phyloP scores from a whole-genome alignment of 2,329 filamentous ascomycete genomes.

The Arthrobotrys iridis region DNA sequence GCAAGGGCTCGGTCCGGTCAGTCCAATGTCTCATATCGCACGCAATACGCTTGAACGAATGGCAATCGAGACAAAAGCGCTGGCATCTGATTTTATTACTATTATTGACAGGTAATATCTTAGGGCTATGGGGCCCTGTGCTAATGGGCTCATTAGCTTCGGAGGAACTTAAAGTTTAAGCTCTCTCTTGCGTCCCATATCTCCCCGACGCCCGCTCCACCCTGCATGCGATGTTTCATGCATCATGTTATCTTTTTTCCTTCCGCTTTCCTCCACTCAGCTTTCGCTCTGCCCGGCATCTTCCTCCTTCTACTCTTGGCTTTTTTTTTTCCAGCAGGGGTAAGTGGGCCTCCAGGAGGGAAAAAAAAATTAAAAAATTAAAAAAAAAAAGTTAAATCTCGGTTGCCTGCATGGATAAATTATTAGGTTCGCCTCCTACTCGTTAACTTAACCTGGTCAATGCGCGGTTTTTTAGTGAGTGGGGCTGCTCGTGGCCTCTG shows the following conservation, averaged over 20 bases:
- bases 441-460: too few species aligned
- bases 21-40: background rate
- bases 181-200: background rate
- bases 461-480: too few species aligned
- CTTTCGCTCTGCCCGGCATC: too few species aligned
- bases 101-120: background rate
- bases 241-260: background rate
- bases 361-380: too few species aligned
- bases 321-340: too few species aligned
- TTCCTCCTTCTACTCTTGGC: background rate
- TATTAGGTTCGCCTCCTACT: too few species aligned
- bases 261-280: background rate
- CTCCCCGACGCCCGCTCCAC: constrained; percentile 1
- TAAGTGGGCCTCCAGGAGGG: too few species aligned
- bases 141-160: background rate
- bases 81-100: background rate
- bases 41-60: constrained; percentile 9
- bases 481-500: too few species aligned
- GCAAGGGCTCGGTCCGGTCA: too few species aligned
- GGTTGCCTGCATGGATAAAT: too few species aligned
- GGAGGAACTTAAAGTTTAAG: background rate
- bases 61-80: background rate
- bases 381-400: too few species aligned
- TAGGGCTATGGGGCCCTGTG: background rate
- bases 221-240: background rate